Base-by-base conservation (phyloP, 1,284 basidiomycete species). In the Ganoderma multipileum region DNA sequence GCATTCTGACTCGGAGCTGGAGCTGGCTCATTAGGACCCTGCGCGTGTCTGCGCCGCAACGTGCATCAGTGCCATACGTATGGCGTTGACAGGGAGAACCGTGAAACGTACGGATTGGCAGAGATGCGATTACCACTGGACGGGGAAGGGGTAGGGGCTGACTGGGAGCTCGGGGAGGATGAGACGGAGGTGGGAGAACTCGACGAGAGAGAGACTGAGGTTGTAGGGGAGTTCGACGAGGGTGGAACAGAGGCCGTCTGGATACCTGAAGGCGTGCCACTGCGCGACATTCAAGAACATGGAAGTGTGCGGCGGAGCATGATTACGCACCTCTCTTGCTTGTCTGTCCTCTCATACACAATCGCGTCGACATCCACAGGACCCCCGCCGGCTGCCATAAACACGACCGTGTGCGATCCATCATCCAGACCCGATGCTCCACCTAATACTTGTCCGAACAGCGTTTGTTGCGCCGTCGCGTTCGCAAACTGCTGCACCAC, bases 311-410 rank as follows among this genome's bases (percentile, higher is more conserved):
- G 11, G 23, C 3, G n/a, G 20, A 2, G n/a, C 11, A 7, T 2
- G 57, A 26, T 26, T 23, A 60, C 58, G 38, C 58, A 60, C 58
- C 77, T 60, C 50, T 75, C 63, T 6, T 82, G 83, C 47, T 83
- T 12, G 23, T 41, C 73, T 67, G 79, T 79, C 9, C 81, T 82
- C 67, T 83, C 78, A 61, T 87, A 81, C 47, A 84, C 77, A 30
- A 86, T 70, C 52, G 75, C 80, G 72, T 89, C 88, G 68, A 89
- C 80, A 73, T 89, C 87, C 62, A 89, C 79, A 1, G 79, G 72
- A 2, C 77, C 80, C 7, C 78, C 79, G 14, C 83, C 84, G 0
- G 80, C 82, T 68, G 81, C 84, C 38, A 82, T 84, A 28, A 89
- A 72, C 28, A 83, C 78, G 12, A 81, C 84, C 3, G 81, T 85